A percentile compares a stretch with the other conserved stretches of the same genome.
phyloP scores from a whole-genome alignment of 768 basidiomycete genomes.

The Boletus barrowsii region DNA sequence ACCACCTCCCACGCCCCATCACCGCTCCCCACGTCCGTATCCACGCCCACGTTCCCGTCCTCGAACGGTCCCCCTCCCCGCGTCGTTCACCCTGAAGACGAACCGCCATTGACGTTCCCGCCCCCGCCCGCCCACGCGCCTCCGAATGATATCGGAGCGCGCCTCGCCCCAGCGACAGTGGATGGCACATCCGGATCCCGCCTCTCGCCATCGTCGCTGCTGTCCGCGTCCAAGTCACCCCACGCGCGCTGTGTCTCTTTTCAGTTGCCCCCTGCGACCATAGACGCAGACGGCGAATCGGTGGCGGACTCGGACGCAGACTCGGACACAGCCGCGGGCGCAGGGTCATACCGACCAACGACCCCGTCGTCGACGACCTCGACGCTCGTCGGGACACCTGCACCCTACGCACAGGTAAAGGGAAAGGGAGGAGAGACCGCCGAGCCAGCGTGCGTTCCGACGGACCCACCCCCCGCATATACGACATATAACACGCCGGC shows the following conservation, averaged over 20 bases:
- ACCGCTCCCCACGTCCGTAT: not conserved
- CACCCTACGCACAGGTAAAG: too few species aligned
- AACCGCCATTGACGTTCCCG: not conserved
- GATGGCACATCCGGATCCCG: not conserved
- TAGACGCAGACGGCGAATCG: too few species aligned
- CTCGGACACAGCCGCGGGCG: too few species aligned
- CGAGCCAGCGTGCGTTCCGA: too few species aligned
- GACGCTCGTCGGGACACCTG: slow-evolving; percentile 5
- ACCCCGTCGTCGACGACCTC: slow-evolving; percentile 11
- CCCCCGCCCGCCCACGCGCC: not conserved
- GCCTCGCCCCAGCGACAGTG: not conserved
- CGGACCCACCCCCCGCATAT: not conserved
- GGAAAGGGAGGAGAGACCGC: too few species aligned
- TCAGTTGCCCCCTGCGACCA: not conserved
- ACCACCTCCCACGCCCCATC: not conserved
- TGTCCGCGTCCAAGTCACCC: not conserved
- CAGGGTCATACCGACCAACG: not conserved
- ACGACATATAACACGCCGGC: too few species aligned
- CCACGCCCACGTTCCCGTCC: too few species aligned
- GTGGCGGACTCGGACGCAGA: too few species aligned
- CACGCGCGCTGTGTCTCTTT: slow-evolving; percentile 4
- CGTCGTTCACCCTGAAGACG: slow-evolving; percentile 1
- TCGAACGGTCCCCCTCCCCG: not conserved
- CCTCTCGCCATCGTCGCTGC: not conserved
- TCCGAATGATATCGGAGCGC: not conserved